A percentile compares a stretch with the other conserved stretches of the same genome.
Conservation (phyloP, 352 stramenopile genomes). For the Phytophthora europaea region DNA sequence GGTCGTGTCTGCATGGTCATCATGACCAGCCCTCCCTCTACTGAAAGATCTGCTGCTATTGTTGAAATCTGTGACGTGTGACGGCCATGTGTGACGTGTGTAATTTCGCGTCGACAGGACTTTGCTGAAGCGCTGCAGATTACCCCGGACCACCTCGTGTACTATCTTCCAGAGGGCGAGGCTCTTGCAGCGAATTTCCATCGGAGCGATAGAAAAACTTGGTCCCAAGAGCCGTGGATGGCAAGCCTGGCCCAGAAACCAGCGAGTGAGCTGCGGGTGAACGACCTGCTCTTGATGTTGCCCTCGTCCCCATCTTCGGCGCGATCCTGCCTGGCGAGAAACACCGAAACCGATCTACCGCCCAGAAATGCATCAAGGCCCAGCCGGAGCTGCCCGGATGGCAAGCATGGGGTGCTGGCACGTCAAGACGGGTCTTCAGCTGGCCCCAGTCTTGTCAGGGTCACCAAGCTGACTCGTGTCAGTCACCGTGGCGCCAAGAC, state of each 20-base stretch:
- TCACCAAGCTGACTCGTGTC: constrained; percentile 41
- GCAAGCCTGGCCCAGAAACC: constrained; percentile 50
- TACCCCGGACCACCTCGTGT: constrained; percentile 65
- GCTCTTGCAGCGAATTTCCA: background rate
- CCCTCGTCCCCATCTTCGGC: constrained; percentile 10
- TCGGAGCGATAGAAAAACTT: background rate
- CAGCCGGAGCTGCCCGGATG: constrained; percentile 13
- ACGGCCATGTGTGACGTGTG: constrained; percentile 31
- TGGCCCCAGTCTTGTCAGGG: constrained; percentile 22
- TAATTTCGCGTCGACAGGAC: constrained; percentile 31
- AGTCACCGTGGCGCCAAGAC: constrained; percentile 50
- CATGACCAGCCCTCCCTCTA: constrained; percentile 1
- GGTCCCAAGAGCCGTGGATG: constrained; percentile 8
- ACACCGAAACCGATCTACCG: constrained; percentile 36
- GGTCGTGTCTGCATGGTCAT: constrained; percentile 2
- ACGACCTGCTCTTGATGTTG: constrained; percentile 58
- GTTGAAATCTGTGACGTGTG: constrained; percentile 34
- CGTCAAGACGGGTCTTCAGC: constrained; percentile 2
- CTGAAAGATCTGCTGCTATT: background rate
- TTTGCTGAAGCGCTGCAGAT: constrained; percentile 44
- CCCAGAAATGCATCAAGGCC: constrained; percentile 26
- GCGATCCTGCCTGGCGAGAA: constrained; percentile 18
- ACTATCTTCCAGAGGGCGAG: constrained; percentile 31
- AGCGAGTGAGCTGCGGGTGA: constrained; percentile 53
- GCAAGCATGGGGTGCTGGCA: background rate